Evolutionary conservation across 2,329 filamentous ascomycete species (phyloP), one percentile per base, ranked within the genome.

Genomic region (Epichloe amarillans): DNA sequence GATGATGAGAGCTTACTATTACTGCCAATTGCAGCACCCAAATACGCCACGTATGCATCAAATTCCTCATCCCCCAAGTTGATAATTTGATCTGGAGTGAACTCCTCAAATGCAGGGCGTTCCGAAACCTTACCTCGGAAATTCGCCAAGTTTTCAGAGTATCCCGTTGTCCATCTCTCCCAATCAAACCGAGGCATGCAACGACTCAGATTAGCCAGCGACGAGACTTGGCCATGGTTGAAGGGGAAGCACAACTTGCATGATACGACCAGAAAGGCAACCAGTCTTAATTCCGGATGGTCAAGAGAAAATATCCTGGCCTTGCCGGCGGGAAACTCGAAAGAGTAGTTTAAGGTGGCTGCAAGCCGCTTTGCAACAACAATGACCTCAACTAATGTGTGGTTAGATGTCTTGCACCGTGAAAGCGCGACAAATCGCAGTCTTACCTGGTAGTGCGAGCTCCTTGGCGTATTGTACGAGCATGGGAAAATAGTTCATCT

Each of bases 191-290:
- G 48, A 41, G 60, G 54, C 49, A 62, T n/a, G 40, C 45, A 30
- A 46, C 35, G 26, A 5, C 35, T 26, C 30, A 21, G 23, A 23
- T 11, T 43, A 14, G 26, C 41, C 11, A 50, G 46, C 21, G 59
- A 48, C 17, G 70, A 72, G 37, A 61, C 65, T 7, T 74, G 76
- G 56, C 72, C 60, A 21, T 71, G 69, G 59, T 88, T 80, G 43
- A 95, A 80, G 0, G 91, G 88, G 58, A 88, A 89, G 19, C 85
- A 72, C 2, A 95, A 65, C 59, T 96, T 96, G 3, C 84, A 81
- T 4, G 85, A 80, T 14, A 95, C 74, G 2, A 95, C 71, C 3
- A 95, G 65, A 3, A 88, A 69, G 4, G 82, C 74, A 50, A 88
- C 72, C 1, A 96, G 69, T 42, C 86, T 77, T 5, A 86, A 71